Conservation (phyloP, 1,284 basidiomycete species). For the Amylostereum areolatum region DNA sequence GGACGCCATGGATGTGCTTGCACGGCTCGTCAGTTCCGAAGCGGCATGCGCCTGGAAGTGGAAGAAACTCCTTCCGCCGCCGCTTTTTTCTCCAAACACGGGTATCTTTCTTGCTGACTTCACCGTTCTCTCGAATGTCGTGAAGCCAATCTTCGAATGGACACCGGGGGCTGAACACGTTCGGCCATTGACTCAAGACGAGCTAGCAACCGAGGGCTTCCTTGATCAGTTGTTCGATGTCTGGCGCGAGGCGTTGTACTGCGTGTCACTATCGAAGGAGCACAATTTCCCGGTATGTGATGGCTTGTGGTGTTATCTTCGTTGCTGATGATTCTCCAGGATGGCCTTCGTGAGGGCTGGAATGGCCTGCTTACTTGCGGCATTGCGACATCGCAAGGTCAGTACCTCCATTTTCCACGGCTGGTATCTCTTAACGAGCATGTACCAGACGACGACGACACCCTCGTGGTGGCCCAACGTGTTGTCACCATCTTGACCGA, state of each 20-base stretch:
- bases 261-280: conserved; percentile 34
- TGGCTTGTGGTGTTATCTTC: background rate
- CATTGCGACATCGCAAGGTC: conserved; percentile 17
- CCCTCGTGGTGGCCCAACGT: conserved; percentile 33
- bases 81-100: conserved; percentile 50
- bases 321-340: background rate
- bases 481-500: conserved; percentile 38
- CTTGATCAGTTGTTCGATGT: conserved; percentile 46
- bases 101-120: conserved; percentile 58
- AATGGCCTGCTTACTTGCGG: background rate
- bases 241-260: conserved; percentile 47
- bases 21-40: conserved; percentile 39
- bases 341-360: background rate
- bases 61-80: conserved; percentile 44
- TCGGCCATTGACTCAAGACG: conserved; percentile 46
- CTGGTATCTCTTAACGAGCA: conserved; percentile 3
- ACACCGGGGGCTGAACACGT: conserved; percentile 47
- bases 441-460: conserved; percentile 23
- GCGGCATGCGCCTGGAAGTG: conserved; percentile 34
- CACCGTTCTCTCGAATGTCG: conserved; percentile 34
- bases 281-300: conserved; percentile 34
- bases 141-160: conserved; percentile 47
- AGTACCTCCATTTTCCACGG: background rate
- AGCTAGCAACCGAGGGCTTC: conserved; percentile 48
- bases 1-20: conserved; percentile 48